Conservation (phyloP, 2,329 filamentous ascomycete genomes). For the Calonectria fujianensis region DNA sequence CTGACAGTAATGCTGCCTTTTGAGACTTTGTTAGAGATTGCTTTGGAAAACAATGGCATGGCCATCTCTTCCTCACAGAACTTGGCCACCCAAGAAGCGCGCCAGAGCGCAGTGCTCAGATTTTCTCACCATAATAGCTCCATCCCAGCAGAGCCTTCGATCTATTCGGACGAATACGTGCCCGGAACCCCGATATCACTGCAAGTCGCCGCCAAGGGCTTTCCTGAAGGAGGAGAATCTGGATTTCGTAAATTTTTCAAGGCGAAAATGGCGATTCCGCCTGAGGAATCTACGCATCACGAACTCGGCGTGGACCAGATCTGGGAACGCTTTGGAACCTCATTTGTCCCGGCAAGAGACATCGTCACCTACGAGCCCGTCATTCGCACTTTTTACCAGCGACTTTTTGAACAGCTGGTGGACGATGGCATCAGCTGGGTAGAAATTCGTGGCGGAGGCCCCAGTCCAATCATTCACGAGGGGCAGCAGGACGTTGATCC, state of each 20-base stretch:
- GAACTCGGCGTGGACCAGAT: conserved; percentile 25
- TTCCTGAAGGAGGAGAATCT: background rate
- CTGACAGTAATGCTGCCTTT: conserved; percentile 26
- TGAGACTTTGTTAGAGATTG: background rate
- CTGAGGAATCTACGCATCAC: conserved; percentile 18
- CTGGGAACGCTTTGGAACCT: conserved; percentile 10
- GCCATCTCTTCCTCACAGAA: conserved; percentile 5
- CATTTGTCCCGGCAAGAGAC: background rate
- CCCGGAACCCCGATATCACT: background rate
- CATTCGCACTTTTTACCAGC: conserved; percentile 20
- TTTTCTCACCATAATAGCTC: conserved; percentile 9
- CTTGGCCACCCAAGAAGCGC: conserved; percentile 7
- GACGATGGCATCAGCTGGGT: conserved; percentile 30
- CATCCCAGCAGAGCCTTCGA: background rate
- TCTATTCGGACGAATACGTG: background rate
- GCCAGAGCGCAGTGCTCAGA: background rate
- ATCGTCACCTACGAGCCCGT: conserved; percentile 24
- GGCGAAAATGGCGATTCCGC: conserved; percentile 2
- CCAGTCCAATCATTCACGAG: background rate
- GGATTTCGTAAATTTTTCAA: conserved; percentile 18
- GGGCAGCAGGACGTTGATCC: background rate
- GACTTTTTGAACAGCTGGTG: conserved; percentile 4
- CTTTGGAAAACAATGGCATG: conserved; percentile 22
- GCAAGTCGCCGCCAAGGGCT: background rate
- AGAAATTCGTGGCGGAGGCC: conserved; percentile 1